Base-by-base conservation (phyloP, 345 rosid genomes). In the Eucalyptus sp. region DNA sequence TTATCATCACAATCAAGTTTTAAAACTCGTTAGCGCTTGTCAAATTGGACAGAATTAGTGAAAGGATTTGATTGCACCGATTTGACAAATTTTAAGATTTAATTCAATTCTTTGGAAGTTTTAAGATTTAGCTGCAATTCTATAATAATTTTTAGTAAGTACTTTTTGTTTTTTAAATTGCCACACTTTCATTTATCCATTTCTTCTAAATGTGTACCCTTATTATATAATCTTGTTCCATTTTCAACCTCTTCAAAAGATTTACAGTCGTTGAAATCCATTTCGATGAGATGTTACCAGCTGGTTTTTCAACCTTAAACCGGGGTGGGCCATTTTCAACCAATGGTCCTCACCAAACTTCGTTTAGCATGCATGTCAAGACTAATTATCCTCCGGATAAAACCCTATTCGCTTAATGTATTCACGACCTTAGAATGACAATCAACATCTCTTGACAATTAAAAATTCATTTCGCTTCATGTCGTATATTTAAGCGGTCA, bases 71-170 rank as follows among this genome's bases (percentile, higher is more conserved):
- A 24, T 56, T 56, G 29, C 3, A 56, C 1, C 6, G 6, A 24
- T 1, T 10, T 56, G 2, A 56, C 29, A 56, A 56, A 10, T 56
- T 22, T 56, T 56, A 56, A 24, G 62, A 56, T 3, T 24, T 8
- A 56, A 10, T 56, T 56, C 6, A 56, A 56, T 56, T 56, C 9
- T 24, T 52, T 52, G 10, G 2, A 52, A 56, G 1, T 56, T 22
- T 56, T 24, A 24, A 0, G 0, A 56, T 0, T 56, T 1, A 10
- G 0, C 24, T 24, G 29, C 1, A 56, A 10, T 56, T 56, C 10
- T 10, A 56, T 24, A 10, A 56, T 4, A 24, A 24, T 1, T 24
- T 56, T 24, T 56, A 56, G 1, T 3, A 9, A n/a, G 1, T 0
- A 10, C 1, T 22, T 56, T 56, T 56, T 56, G 0, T 0, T 24